These are phyloP conservation scores for Tirmania nivea DNA, from an alignment of 495 filamentous ascomycete genomes.

Conservation along the genomic window DNA sequence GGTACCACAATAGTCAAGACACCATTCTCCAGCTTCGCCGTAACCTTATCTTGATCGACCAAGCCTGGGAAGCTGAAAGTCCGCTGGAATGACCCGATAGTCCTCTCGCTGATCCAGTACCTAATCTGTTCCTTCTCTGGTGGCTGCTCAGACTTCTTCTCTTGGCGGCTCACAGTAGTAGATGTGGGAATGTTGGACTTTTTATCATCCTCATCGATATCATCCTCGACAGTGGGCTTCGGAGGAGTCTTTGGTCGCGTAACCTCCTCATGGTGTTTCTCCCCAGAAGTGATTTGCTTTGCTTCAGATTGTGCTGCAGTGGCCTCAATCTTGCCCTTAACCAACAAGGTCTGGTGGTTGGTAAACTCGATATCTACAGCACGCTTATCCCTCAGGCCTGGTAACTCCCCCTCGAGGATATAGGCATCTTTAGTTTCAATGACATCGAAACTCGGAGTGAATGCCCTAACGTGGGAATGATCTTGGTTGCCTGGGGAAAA, in stretches of 20 bases:
- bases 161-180: neutral
- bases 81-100: conserved; percentile 58
- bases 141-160: conserved; percentile 13
- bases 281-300: conserved; percentile 11
- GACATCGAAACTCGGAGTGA: conserved; percentile 63
- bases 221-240: neutral
- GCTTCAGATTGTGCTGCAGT: conserved; percentile 16
- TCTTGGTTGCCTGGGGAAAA: conserved; percentile 1
- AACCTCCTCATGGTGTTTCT: conserved; percentile 3
- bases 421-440: conserved; percentile 45
- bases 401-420: conserved; percentile 72
- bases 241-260: neutral
- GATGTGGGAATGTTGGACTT: conserved; percentile 13
- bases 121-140: conserved; percentile 22
- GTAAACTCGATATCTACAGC: conserved; percentile 69
- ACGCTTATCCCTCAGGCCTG: conserved; percentile 48
- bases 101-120: conserved; percentile 69
- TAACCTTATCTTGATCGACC: conserved; percentile 60
- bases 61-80: conserved; percentile 55
- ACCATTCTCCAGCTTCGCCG: conserved; percentile 54
- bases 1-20: conserved; percentile 55
- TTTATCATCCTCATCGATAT: conserved; percentile 14
- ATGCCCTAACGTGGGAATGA: conserved; percentile 21
- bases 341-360: conserved; percentile 50
- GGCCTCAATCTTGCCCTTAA: conserved; percentile 44